A percentile compares a stretch with the other conserved stretches of the same genome.
These are phyloP conservation scores for Nigrospora osmanthi DNA, from an alignment of 2,329 filamentous ascomycete species.

Conservation along the genomic window DNA sequence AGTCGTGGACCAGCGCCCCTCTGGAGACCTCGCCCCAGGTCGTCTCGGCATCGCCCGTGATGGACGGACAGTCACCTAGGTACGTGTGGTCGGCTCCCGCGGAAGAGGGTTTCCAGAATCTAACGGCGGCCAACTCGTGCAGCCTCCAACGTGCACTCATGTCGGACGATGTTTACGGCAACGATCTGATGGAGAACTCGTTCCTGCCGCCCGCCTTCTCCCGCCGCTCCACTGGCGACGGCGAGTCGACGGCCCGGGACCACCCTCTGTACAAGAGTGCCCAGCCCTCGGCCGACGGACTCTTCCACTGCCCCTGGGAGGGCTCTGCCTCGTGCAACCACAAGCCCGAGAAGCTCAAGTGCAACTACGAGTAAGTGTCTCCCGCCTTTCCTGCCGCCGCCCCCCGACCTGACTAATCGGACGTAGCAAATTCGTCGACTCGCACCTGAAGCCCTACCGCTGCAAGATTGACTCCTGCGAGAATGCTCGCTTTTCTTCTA, in stretches of 20 bases:
- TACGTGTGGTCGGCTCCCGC: constrained; percentile 28
- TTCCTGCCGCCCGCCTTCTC: constrained; percentile 33
- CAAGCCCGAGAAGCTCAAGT: constrained; percentile 93
- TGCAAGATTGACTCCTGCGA: constrained; percentile 83
- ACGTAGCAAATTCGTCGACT: constrained; percentile 88
- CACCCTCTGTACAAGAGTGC: constrained; percentile 66
- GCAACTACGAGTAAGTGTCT: constrained; percentile 90
- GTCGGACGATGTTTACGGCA: constrained; percentile 27
- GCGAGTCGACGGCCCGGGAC: constrained; percentile 49
- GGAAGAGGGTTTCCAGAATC: not conserved
- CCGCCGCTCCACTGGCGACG: constrained; percentile 42
- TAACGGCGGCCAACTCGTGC: constrained; percentile 20
- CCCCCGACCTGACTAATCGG: constrained; percentile 7
- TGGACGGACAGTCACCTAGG: constrained; percentile 44
- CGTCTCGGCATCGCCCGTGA: constrained; percentile 40
- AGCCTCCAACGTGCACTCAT: constrained; percentile 30
- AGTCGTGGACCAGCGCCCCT: constrained; percentile 33
- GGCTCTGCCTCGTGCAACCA: constrained; percentile 68
- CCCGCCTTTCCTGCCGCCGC: not conserved
- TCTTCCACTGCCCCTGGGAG: constrained; percentile 90
- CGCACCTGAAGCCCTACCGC: constrained; percentile 90
- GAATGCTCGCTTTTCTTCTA: constrained; percentile 86
- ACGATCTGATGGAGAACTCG: constrained; percentile 26
- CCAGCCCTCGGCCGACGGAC: constrained; percentile 59
- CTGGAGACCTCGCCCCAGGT: constrained; percentile 34